Percentiles rank a stretch among this genome's conserved stretches.
These are phyloP conservation scores for Pythium aphanidermatum DNA, from an alignment of 352 stramenopile species.

Conservation along the genomic window DNA sequence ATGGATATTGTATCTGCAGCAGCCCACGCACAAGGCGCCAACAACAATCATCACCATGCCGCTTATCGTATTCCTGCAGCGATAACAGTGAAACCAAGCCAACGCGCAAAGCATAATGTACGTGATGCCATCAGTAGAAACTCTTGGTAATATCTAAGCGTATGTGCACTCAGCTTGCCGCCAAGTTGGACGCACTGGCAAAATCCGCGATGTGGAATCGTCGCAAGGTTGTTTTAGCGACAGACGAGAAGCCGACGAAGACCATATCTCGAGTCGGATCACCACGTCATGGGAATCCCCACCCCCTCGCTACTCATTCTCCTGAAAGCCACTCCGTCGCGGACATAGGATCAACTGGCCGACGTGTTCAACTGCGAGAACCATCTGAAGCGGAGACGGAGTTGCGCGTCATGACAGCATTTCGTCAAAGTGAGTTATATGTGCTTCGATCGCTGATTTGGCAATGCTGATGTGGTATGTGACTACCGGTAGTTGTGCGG, in stretches of 20 bases:
- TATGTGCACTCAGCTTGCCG: too few relatives aligned
- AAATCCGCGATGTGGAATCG: conserved; percentile 50
- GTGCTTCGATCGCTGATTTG: background rate
- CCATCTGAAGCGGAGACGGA: conserved; percentile 22
- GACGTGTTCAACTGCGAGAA: too few relatives aligned
- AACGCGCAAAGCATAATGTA: background rate
- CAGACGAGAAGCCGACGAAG: conserved; percentile 25
- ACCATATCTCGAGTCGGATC: background rate
- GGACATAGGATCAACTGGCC: conserved; percentile 7
- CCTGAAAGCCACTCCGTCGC: background rate
- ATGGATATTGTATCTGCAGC: too few relatives aligned
- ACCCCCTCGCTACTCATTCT: background rate
- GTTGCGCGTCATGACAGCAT: conserved; percentile 38
- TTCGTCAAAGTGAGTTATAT: conserved; percentile 41
- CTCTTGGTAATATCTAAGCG: too few relatives aligned
- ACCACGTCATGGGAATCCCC: conserved; percentile 16
- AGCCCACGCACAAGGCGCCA: too few relatives aligned
- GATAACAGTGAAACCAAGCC: background rate
- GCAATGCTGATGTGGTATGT: background rate
- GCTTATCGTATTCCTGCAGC: too few relatives aligned
- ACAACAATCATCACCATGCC: too few relatives aligned
- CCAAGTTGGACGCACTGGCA: conserved; percentile 54
- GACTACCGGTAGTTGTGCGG: conserved; percentile 61
- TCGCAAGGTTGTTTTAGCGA: conserved; percentile 41
- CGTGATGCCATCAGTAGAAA: too few relatives aligned